Evolutionary conservation across 2,329 filamentous ascomycete genomes (phyloP), one percentile per base, ranked within the genome.

Genomic region (Venturiaceae sp.): DNA sequence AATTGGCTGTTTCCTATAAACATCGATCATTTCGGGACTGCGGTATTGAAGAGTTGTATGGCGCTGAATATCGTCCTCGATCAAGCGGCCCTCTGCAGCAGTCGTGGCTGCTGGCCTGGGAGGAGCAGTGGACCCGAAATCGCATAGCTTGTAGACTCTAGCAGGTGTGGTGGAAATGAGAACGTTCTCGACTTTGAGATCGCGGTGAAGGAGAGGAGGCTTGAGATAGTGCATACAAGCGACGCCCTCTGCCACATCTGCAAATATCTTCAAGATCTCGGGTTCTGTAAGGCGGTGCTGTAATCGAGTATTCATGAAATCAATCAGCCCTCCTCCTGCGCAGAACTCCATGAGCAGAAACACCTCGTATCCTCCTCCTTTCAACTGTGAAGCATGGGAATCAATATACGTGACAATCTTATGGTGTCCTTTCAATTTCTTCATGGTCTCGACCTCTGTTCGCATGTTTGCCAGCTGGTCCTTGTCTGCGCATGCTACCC

Each of bases 211-310:
- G 58, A 99, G 76, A 54, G 94, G 85, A 5, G 94, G 94, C 74
- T 95, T 95, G 53, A 99, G 84, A 73, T 99, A 99, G 75, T 99
- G 94, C 94, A 99, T 99, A 71, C 91, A 96, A 32, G 94, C 94
- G 47, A 99, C 91, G 37, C 94, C 94, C 75, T 97, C 92, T 53
- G 92, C 88, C 58, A 96, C 90, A 71, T 99, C 94, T 55, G 87
- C 87, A 75, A 99, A 97, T 73, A 99, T 97, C 77, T 92, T 88
- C 66, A 99, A 78, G 65, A 99, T 96, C 78, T 99, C 94, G 54
- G 94, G 92, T 76, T 99, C 94, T 36, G 92, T 99, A 72, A 99
- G 80, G 55, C 94, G 88, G 72, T 99, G 92, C 75, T 99, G 94
- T 67, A 99, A 77, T 57, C 94, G 84, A 36, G 94, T 99, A 75